These are phyloP conservation scores for Hymenoscyphus scutula DNA, from an alignment of 2,329 filamentous ascomycete genomes.

Conservation along the genomic window DNA sequence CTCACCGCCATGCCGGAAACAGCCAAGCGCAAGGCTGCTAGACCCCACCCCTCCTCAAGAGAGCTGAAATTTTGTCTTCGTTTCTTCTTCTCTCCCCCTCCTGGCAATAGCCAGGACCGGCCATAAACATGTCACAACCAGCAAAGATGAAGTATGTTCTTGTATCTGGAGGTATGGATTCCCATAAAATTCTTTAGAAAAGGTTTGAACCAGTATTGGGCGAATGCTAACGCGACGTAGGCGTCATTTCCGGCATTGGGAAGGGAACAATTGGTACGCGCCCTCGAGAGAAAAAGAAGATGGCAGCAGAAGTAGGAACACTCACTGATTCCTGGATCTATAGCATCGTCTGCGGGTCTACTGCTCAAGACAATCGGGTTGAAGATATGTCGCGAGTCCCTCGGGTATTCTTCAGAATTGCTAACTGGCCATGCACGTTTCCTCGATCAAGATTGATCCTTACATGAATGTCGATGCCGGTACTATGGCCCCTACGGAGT, in stretches of 20 bases:
- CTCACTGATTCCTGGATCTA: conserved; percentile 11
- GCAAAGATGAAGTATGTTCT: conserved; percentile 76
- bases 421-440: conserved; percentile 49
- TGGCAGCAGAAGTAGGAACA: neutral
- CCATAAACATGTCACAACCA: conserved; percentile 21
- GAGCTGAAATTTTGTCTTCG: conserved; percentile 6
- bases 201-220: conserved; percentile 7
- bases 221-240: conserved; percentile 30
- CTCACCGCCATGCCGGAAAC: neutral
- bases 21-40: neutral
- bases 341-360: conserved; percentile 69
- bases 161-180: conserved; percentile 65
- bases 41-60: conserved; percentile 6
- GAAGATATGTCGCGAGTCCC: conserved; percentile 57
- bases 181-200: neutral
- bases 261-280: conserved; percentile 65
- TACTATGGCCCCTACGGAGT: conserved; percentile 60
- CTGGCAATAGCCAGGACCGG: conserved; percentile 31
- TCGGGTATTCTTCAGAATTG: conserved; percentile 9
- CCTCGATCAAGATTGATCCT: conserved; percentile 68
- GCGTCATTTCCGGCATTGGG: conserved; percentile 56
- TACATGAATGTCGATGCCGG: conserved; percentile 78
- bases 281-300: conserved; percentile 2
- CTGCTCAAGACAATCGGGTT: conserved; percentile 78
- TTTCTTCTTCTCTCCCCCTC: conserved; percentile 24